Percentiles rank a stretch among this genome's conserved stretches.
Evolutionary conservation across 2,329 filamentous ascomycete genomes (phyloP).

Genomic region (Talaromyces sp.): DNA sequence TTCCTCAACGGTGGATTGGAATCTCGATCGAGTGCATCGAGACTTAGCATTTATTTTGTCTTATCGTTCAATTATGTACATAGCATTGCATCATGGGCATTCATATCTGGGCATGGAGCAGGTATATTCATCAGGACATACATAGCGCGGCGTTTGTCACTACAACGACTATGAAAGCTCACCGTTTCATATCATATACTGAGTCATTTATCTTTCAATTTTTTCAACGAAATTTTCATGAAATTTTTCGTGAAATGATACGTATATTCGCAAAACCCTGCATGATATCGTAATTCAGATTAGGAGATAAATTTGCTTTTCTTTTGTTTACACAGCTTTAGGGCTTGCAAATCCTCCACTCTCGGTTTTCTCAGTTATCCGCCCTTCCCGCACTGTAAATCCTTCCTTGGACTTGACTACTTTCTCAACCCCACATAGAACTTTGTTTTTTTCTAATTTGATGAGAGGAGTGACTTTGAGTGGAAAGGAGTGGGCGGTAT

Average conservation of each 20-base stretch:
- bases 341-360: background rate
- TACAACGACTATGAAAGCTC: background rate
- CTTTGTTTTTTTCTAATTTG: too few species aligned
- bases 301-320: background rate
- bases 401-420: background rate
- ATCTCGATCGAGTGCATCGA: constrained; percentile 23
- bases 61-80: background rate
- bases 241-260: too few species aligned
- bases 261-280: background rate
- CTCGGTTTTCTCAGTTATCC: background rate
- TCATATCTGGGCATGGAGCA: background rate
- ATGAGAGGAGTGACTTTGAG: too few species aligned
- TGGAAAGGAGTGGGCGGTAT: too few species aligned
- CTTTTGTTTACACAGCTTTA: background rate
- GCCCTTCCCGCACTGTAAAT: constrained; percentile 10
- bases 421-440: background rate
- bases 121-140: constrained; percentile 1
- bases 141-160: constrained; percentile 9
- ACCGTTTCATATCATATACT: background rate
- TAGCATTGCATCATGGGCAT: constrained; percentile 9
- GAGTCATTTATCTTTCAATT: background rate
- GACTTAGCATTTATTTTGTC: background rate
- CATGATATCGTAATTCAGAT: background rate
- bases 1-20: constrained; percentile 32
- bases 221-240: too few species aligned